phyloP scores from a whole-genome alignment of 23 red algal genomes.

The Pyropia haitanensis region DNA sequence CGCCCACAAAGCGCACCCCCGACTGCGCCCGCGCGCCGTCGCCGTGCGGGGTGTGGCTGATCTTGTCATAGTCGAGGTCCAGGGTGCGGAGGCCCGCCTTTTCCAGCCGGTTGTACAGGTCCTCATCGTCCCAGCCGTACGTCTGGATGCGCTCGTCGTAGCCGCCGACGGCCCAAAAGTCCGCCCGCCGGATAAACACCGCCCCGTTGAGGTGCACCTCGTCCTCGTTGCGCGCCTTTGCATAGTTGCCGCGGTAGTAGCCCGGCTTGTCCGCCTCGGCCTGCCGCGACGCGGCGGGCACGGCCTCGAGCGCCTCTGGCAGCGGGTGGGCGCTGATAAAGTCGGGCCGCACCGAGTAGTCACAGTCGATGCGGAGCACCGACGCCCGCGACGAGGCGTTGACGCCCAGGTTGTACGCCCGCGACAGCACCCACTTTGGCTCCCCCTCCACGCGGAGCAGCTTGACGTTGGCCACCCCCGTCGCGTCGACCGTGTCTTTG shows the following conservation, averaged over 20 bases:
- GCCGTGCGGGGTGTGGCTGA: constrained; percentile 31
- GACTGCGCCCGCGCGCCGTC: constrained; percentile 33
- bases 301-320: too few relatives aligned
- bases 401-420: constrained; percentile 5
- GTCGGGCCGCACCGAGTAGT: not conserved
- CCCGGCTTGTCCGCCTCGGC: not conserved
- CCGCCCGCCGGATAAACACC: constrained; percentile 18
- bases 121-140: constrained; percentile 69
- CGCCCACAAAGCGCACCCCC: constrained; percentile 41
- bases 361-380: constrained; percentile 5
- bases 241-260: constrained; percentile 47
- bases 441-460: constrained; percentile 4
- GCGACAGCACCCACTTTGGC: constrained; percentile 11
- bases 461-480: not conserved
- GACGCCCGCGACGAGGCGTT: too few relatives aligned
- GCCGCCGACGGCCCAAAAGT: constrained; percentile 44
- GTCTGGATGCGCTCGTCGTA: constrained; percentile 75
- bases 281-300: too few relatives aligned
- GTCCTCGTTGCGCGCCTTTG: constrained; percentile 45
- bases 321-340: not conserved
- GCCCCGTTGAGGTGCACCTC: constrained; percentile 65
- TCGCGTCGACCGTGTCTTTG: not conserved
- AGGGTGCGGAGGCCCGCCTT: constrained; percentile 7
- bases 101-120: constrained; percentile 59
- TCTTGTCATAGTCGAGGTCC: constrained; percentile 30